These are phyloP conservation scores for Colletotrichum shisoi DNA, from an alignment of 2,329 filamentous ascomycete species.

Conservation along the genomic window DNA sequence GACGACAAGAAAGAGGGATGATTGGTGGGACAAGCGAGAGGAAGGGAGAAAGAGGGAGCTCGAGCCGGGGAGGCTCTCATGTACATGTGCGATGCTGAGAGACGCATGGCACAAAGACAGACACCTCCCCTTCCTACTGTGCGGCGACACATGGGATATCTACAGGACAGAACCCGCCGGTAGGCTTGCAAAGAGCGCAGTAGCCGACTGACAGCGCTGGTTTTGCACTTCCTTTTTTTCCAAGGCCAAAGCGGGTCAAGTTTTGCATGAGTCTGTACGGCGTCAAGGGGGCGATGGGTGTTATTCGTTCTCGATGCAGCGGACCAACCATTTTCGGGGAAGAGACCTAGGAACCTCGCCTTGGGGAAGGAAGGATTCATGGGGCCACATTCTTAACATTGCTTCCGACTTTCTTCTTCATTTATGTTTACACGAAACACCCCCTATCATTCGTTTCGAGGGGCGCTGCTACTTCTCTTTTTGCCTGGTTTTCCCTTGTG, in stretches of 20 bases:
- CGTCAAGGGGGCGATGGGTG: background rate
- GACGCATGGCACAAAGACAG: background rate
- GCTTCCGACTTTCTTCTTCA: no score
- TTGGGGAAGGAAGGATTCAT: background rate
- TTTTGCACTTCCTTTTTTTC: background rate
- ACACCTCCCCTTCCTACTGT: background rate
- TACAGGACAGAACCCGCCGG: conserved; percentile 2
- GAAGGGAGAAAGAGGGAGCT: background rate
- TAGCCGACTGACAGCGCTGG: background rate
- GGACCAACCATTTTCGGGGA: background rate
- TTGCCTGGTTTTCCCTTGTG: background rate
- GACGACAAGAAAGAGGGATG: background rate
- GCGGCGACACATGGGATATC: background rate
- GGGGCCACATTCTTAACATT: no score
- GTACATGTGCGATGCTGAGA: background rate
- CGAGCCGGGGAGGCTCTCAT: background rate
- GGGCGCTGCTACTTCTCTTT: background rate
- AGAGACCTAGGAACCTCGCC: background rate
- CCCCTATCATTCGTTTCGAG: conserved; percentile 4
- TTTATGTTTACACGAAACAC: background rate
- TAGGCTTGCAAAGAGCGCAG: background rate
- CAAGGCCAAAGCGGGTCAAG: background rate
- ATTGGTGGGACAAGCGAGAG: background rate
- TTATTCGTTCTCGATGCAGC: background rate
- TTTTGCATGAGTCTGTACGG: background rate